Conservation (phyloP, 2,329 filamentous ascomycete species). For the Dichotomopilus funicola region DNA sequence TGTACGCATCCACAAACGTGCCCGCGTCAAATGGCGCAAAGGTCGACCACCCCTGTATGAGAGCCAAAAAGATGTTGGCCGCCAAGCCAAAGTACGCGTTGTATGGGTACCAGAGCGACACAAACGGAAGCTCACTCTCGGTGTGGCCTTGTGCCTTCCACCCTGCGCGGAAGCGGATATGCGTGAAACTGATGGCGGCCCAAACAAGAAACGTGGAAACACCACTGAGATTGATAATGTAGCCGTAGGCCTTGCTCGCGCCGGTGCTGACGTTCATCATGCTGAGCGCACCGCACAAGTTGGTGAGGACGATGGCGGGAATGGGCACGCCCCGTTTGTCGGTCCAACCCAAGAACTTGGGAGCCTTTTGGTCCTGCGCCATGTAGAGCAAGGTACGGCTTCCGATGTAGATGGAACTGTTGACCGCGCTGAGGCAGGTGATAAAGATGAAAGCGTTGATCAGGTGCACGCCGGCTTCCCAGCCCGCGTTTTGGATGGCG, state of each 20-base stretch:
- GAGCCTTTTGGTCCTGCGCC: slow-evolving; percentile 67
- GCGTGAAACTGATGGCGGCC: slow-evolving; percentile 63
- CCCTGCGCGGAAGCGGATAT: slow-evolving; percentile 63
- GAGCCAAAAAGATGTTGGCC: slow-evolving; percentile 52
- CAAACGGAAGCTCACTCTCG: slow-evolving; percentile 49
- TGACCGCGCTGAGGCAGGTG: slow-evolving; percentile 65
- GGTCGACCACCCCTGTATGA: slow-evolving; percentile 57
- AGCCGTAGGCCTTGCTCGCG: slow-evolving; percentile 57
- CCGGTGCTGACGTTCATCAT: slow-evolving; percentile 68
- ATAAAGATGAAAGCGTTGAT: slow-evolving; percentile 74
- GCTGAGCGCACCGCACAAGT: slow-evolving; percentile 63
- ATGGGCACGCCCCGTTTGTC: slow-evolving; percentile 57
- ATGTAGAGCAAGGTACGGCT: slow-evolving; percentile 70
- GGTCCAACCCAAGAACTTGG: slow-evolving; percentile 61
- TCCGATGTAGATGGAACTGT: slow-evolving; percentile 71
- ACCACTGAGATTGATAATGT: slow-evolving; percentile 64
- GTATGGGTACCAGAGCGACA: slow-evolving; percentile 48
- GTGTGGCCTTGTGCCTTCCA: slow-evolving; percentile 53
- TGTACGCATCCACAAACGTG: slow-evolving; percentile 58
- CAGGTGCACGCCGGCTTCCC: slow-evolving; percentile 64
- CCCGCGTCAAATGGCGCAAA: slow-evolving; percentile 51
- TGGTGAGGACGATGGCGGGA: slow-evolving; percentile 60
- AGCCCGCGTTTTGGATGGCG: slow-evolving; percentile 67
- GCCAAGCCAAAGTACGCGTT: slow-evolving; percentile 53
- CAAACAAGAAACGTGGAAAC: slow-evolving; percentile 68